Evolutionary conservation across 345 rosid species (phyloP), one percentile per base, ranked within the genome.

Genomic region (Brassica cretica): DNA sequence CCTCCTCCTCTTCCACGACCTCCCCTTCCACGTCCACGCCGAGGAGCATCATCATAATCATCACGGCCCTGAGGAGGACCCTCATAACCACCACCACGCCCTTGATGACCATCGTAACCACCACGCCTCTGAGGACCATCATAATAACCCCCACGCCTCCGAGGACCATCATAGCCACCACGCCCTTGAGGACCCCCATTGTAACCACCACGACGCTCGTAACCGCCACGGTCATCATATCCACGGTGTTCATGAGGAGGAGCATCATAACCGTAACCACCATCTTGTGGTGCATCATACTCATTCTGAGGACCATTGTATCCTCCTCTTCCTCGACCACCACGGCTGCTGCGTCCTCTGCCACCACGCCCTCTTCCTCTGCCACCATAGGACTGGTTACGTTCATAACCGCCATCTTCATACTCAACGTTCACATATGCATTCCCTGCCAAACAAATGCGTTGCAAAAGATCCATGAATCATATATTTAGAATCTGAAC

Each of bases 311-410:
- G 94, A 37, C 91, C 97, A 80, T 87, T 86, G 82, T 85, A 95
- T 59, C 92, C 97, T 75, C 94, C 98, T 55, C 96, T 86, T 25
- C 97, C 93, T 62, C 92, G 89, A 81, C 96, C 91, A 81, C 96
- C 91, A 70, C 92, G 93, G 78, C 76, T 80, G 68, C 86, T 82
- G 70, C 91, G 88, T 35, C 93, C 97, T 85, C 98, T 90, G 18
- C 98, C 98, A 37, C 98, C 98, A 44, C 97, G 87, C 55, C 96
- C 92, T 80, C 99, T 88, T 53, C 94, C 98, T 76, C 97, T 85
- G 66, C 84, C 68, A 68, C 84, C 68, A 78, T 85, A 85, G 49
- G 88, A 91, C 80, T 85, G 86, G 72, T 88, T 86, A 68, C 75
- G 90, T 64, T 95, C 97, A 84, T 80, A 84, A 61, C 86, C 94